Base-by-base conservation (phyloP, 305 asterid genomes). In the Ruellia speciosa region DNA sequence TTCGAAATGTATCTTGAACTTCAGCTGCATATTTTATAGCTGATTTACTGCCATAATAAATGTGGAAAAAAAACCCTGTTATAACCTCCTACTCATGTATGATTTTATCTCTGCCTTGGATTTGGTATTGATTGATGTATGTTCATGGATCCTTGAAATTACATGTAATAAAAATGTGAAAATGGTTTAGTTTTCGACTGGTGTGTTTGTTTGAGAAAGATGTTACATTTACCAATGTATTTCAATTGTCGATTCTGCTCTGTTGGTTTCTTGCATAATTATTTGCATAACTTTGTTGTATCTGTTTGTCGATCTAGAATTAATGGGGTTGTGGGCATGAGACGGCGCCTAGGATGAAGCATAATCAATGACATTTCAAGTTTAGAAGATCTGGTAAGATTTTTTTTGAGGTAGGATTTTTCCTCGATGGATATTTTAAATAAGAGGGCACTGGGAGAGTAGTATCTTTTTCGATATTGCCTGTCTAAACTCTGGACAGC, bases 11-110 rank as follows among this genome's bases (percentile, higher is more conserved):
- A 47, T 47, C 19, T 47, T 47, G 20, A 47, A n/a, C 49, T 16
- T 47, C 52, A 47, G 52, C 52, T 47, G 52, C 18, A 47, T 47
- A 47, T n/a, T 47, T 47, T 47, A 47, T 47, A 47, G 52, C 52
- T 47, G 52, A 16, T 16, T 47, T n/a, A 14, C 49, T 10, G 49
- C 6, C 15, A 14, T 13, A 47, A 15, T 47, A 14, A n/a, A 43
- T 43, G 49, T 4, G 31, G 31, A 24, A 24, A 24, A 24, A 9
- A 9, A 3, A 12, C 4, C 10, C 45, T 39, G 45, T 14, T 43
- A 13, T 11, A 24, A 24, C 31, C 31, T 24, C 31, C 31, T 24
- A 2, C 31, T 24, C 2, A 2, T 24, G 41, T 6, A 37, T 37
- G 41, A 10, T 37, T 37, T 7, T 2, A 37, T 10, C 12, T 37